phyloP scores from a whole-genome alignment of 2,329 filamentous ascomycete genomes.

The Verticillium albo-atrum region DNA sequence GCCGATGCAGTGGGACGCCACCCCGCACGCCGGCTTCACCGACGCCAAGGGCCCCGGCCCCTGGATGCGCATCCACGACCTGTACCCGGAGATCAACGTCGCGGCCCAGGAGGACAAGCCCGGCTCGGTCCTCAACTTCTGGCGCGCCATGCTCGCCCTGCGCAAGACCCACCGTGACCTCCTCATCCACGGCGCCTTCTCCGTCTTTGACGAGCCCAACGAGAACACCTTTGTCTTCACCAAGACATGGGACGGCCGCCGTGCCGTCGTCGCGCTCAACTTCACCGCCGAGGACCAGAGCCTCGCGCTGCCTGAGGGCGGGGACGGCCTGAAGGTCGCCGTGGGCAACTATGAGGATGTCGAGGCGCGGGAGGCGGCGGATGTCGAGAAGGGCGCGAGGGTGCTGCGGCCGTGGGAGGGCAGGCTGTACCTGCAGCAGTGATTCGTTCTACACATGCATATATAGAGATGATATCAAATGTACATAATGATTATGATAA shows the following conservation, averaged over 20 bases:
- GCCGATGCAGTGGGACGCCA: slow-evolving; percentile 62
- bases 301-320: slow-evolving; percentile 12
- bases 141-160: slow-evolving; percentile 49
- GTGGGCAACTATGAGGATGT: slow-evolving; percentile 26
- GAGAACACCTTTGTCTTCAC: slow-evolving; percentile 39
- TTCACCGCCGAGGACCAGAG: slow-evolving; percentile 29
- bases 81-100: slow-evolving; percentile 52
- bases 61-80: slow-evolving; percentile 62
- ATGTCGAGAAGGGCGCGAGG: not conserved
- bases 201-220: slow-evolving; percentile 43
- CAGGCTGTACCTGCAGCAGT: slow-evolving; percentile 22
- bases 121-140: slow-evolving; percentile 54
- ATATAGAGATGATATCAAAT: slow-evolving; percentile 7
- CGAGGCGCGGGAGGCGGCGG: slow-evolving; percentile 5
- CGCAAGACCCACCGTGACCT: slow-evolving; percentile 52
- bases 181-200: slow-evolving; percentile 58
- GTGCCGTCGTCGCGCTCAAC: slow-evolving; percentile 29
- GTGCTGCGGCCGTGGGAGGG: slow-evolving; percentile 28
- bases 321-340: slow-evolving; percentile 12
- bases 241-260: slow-evolving; percentile 26
- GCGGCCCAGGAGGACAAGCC: slow-evolving; percentile 37
- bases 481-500: no score
- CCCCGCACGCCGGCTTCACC: slow-evolving; percentile 58
- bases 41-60: slow-evolving; percentile 20
- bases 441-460: slow-evolving; percentile 3